Base-by-base conservation (phyloP, 2,329 filamentous ascomycete genomes). In the Epichloe sibirici region DNA sequence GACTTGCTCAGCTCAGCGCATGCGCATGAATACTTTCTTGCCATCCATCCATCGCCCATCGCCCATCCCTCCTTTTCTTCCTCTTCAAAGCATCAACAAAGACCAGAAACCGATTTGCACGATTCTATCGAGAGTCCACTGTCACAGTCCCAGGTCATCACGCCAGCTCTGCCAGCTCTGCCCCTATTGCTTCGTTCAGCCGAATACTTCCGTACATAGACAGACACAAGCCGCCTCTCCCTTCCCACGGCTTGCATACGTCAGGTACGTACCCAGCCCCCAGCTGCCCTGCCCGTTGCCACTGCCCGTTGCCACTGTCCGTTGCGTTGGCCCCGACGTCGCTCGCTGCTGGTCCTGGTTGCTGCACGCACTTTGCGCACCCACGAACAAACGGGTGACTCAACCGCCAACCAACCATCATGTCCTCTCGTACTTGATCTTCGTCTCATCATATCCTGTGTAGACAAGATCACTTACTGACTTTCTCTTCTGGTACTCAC, bases 141-240 rank as follows among this genome's bases (percentile, higher is more conserved):
- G 77, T 81, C 77, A 77, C 78, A 77, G 78, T 75, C 72, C 70
- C 45, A 67, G 76, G 75, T 75, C 68, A 70, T 79, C 76, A 72
- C 76, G 70, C 68, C 76, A 78, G 76, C 74, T 66, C 59, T 62
- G 61, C 60, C 62, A 63, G 59, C 59, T 59, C 61, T 60, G 62
- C 62, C 58, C 55, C 48, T 43, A 57, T 61, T 62, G 57, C 57
- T 57, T 59, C 56, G 53, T 59, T 55, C 57, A 56, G 57, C 59
- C 57, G 58, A 55, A 51, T 38, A 21, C 17, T 21, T 21, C 17
- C 2, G 17, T 21, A 21, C 17, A 21, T 21, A 25, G 9, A 39
- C 49, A 60, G 56, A 54, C 57, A 45, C 51, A 53, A 62, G 59
- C 61, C 56, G 60, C 57, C 55, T 55, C 52, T 59, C 52, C 60